Base-by-base conservation (phyloP, 2,329 filamentous ascomycete genomes). In the Stachybotrys elegans region DNA sequence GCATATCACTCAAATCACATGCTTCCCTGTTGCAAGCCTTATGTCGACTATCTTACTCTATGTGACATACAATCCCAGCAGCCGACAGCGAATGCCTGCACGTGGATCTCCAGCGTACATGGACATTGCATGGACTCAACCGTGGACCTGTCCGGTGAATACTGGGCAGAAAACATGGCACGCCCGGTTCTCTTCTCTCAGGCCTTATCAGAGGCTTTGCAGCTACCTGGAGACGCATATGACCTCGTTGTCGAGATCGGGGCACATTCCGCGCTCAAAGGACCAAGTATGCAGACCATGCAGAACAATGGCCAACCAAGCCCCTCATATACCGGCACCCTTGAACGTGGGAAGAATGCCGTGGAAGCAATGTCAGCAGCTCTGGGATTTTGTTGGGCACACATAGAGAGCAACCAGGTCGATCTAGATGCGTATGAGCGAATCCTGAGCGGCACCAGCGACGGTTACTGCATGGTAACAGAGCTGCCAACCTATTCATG, bases 1-100 rank as follows among this genome's bases (percentile, higher is more conserved):
- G 37, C 37, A 5, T 40, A 40, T 25, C 37, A 40, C 17, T 40
- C 37, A n/a, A 20, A 20, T 23, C 37, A 40, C 22, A 40, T 40
- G 37, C 19, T n/a, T 11, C 22, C 22, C n/a, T 40, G 37, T 25
- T 8, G 8, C 6, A 16, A 25, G 22, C 20, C 37, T 5, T 40
- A 40, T 16, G 8, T 23, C 11, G 11, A n/a, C n/a, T n/a, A n/a
- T n/a, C n/a, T n/a, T n/a, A n/a, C n/a, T n/a, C n/a, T n/a, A n/a
- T n/a, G n/a, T n/a, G n/a, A n/a, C n/a, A n/a, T n/a, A n/a, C n/a
- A n/a, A n/a, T n/a, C n/a, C n/a, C n/a, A n/a, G n/a, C n/a, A n/a
- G n/a, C n/a, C n/a, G n/a, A n/a, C n/a, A n/a, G n/a, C n/a, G n/a
- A n/a, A n/a, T 8, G 6, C 31, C 31, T 37, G 35, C 35, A 7